Evolutionary conservation across 371 early-diverging fungal species (phyloP), one percentile per base, ranked within the genome.

Genomic region (Quaeritorhiza haematococci): DNA sequence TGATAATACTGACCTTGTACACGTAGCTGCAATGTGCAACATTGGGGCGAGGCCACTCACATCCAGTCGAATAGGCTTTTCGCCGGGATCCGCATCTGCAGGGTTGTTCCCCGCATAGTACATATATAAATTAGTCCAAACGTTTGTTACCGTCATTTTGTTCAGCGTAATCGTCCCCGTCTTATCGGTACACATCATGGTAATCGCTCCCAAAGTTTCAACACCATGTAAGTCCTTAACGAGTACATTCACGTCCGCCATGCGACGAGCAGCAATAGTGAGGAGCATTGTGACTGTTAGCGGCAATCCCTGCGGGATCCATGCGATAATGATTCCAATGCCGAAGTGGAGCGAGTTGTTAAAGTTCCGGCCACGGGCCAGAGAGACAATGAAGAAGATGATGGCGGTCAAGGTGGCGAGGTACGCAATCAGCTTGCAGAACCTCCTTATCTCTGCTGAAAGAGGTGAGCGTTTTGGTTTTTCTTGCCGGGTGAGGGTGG

Each of bases 181-280:
- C 63, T 84, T 83, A 55, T 80, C 81, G 3, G 78, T 75, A 8
- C 75, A 75, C 29, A 84, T 55, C 52, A 76, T 32, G 2, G 80
- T 80, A 34, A 83, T 74, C 1, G 71, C 72, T 8, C 80, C 80
- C 3, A 82, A 63, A 1, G 78, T 78, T 58, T 81, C 82, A 3
- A 83, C 72, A 0, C 76, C 79, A 41, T 76, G 71, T 30, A 83
- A 53, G 47, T 81, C 79, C 55, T 78, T 81, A 21, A 83, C 78
- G 24, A 79, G 54, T 2, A 76, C 74, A n/a, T 65, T 65, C 1
- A 63, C 50, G 8, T 72, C 59, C 2, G 76, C 64, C 72, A 84
- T 72, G 19, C 79, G 65, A 32, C 69, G 46, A 0, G 72, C 76
- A 1, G 81, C 62, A 1, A 77, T 66, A 0, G 75, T 70, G 21